Evolutionary conservation across 352 stramenopile species (phyloP).

Genomic region (Globisporangium paroecandrum): DNA sequence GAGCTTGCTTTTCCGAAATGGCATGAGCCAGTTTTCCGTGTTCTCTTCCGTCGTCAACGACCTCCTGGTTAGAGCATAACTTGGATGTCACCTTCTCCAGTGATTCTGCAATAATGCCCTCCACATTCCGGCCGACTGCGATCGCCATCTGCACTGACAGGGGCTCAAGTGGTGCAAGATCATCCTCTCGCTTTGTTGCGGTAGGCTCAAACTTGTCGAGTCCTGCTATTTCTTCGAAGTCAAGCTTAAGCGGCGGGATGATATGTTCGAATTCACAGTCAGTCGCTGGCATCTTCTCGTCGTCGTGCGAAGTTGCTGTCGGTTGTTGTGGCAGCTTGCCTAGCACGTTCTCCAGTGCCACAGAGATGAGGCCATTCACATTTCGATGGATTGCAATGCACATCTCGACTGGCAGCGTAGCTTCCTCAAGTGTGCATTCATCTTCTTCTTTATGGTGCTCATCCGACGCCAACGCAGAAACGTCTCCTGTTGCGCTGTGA

Average conservation of each 20-base stretch:
- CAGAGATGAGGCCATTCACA: constrained; percentile 14
- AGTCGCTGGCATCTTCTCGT: not conserved
- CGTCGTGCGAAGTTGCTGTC: no score
- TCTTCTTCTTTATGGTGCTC: not conserved
- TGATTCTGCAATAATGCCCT: constrained; percentile 37
- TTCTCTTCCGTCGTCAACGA: not conserved
- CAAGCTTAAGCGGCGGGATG: constrained; percentile 2
- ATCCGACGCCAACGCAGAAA: not conserved
- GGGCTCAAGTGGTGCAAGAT: constrained; percentile 18
- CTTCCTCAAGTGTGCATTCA: not conserved
- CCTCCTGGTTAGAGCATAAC: constrained; percentile 6
- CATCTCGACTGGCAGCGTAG: constrained; percentile 12
- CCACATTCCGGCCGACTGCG: constrained; percentile 34
- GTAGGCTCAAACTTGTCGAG: not conserved
- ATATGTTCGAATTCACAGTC: not conserved
- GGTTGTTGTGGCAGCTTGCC: not conserved
- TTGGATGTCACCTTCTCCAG: constrained; percentile 29
- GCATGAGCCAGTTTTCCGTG: not conserved
- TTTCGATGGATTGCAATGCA: constrained; percentile 11
- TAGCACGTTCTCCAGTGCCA: constrained; percentile 11
- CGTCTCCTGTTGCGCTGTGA: not conserved
- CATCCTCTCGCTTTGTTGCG: constrained; percentile 14
- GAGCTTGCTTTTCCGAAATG: not conserved
- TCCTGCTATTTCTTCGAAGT: not conserved
- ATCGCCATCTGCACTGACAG: constrained; percentile 30